A percentile compares a stretch with the other conserved stretches of the same genome.
These are phyloP conservation scores for Vigna mungo DNA, from an alignment of 306 rosid species.

Conservation along the genomic window DNA sequence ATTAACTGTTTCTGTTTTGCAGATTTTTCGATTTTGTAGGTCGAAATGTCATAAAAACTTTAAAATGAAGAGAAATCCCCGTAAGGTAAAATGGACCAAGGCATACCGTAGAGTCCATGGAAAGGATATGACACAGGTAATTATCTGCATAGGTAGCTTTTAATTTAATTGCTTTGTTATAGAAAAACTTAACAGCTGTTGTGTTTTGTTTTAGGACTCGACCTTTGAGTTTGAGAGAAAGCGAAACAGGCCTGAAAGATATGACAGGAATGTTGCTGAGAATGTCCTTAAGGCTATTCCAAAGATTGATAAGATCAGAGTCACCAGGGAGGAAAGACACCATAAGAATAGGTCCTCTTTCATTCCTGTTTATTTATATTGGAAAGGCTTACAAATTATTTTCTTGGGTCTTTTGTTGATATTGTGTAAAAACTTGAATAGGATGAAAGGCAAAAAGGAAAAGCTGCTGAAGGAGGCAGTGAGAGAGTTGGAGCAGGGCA, in stretches of 20 bases:
- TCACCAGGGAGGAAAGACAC: conserved; percentile 57
- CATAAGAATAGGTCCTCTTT: conserved; percentile 58
- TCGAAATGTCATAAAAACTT: conserved; percentile 97
- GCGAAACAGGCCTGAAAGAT: conserved; percentile 88
- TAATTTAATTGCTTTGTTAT: not conserved
- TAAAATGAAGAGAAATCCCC: conserved; percentile 97
- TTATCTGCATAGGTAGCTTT: not conserved
- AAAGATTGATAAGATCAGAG: conserved; percentile 76
- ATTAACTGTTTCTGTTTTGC: conserved; percentile 19
- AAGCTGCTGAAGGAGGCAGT: conserved; percentile 46
- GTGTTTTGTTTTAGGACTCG: conserved; percentile 59
- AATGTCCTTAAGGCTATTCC: conserved; percentile 73
- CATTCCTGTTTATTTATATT: conserved; percentile 17
- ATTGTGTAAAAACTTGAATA: conserved; percentile 38
- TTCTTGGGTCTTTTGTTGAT: conserved; percentile 28
- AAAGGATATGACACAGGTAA: conserved; percentile 95
- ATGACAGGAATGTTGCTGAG: conserved; percentile 71
- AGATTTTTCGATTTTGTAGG: conserved; percentile 91
- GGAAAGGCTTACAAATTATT: not conserved
- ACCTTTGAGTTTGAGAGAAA: conserved; percentile 96
- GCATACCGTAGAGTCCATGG: conserved; percentile 81
- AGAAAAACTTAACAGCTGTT: conserved; percentile 6
- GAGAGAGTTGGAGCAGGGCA: conserved; percentile 59
- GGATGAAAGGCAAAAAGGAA: conserved; percentile 61
- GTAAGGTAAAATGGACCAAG: conserved; percentile 93